Evolutionary conservation across 164 flowering plant genomes (phyloP), one percentile per base, ranked within the genome.

Genomic region (Vitis amurensis): DNA sequence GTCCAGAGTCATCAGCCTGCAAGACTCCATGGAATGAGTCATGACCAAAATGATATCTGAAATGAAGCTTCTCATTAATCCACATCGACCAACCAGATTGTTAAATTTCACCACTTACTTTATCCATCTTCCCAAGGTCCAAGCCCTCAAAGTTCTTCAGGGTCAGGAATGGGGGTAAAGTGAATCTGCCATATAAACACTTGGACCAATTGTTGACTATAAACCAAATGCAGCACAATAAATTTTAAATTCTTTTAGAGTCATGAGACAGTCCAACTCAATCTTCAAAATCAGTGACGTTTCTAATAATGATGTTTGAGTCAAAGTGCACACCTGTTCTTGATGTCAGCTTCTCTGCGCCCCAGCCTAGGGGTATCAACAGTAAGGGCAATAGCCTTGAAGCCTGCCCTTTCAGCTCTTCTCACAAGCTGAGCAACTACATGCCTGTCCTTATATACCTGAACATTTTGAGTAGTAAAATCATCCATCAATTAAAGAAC

Each of bases 381-480:
- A 9, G 89, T 87, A 55, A 87, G 86, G 67, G 84, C 91, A 63
- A 87, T 83, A 47, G 91, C 91, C 78, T 87, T 85, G 76, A 85
- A 87, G n/a, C 91, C 91, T 65, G 87, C 85, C 74, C 79, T 83
- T 74, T 85, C 91, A 68, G 91, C 89, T 74, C 91, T 76, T 77
- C 81, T 77, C 64, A 85, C 88, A 67, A 85, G 86, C 72, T 85
- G 88, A 31, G 76, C 76, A 68, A 77, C 82, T 57, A 85, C 81
- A 72, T 79, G 73, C 67, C 88, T 79, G 79, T 82, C 80, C 75
- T 80, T 82, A 74, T 75, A 78, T 19, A 82, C 88, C 88, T 85
- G 71, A 63, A 59, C 27, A 23, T 23, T 23, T 23, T 11, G 5
- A 23, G 15, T 1, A 19, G 60, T 57, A 50, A 6, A 14, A 37